phyloP scores from a whole-genome alignment of 257 asterid species.

The Schizonepeta tenuifolia region DNA sequence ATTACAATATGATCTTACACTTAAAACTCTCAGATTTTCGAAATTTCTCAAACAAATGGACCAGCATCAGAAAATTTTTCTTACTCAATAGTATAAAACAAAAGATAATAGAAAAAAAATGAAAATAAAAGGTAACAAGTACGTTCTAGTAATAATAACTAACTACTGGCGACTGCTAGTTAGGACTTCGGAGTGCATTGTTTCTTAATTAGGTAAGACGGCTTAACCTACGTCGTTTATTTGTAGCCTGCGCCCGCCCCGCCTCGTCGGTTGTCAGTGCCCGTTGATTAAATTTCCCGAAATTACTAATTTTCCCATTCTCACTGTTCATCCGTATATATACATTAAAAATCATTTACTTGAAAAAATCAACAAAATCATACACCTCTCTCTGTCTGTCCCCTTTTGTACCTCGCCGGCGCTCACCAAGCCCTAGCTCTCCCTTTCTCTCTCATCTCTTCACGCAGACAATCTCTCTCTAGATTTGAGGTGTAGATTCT shows the following conservation, averaged over 20 bases:
- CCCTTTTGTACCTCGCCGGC: constrained; percentile 40
- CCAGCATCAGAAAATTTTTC: too few species aligned
- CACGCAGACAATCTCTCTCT: constrained; percentile 10
- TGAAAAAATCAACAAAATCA: constrained; percentile 31
- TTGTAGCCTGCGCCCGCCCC: constrained; percentile 27
- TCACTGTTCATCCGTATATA: constrained; percentile 30
- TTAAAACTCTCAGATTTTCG: too few species aligned
- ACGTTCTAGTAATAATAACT: too few species aligned
- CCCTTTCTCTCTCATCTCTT: constrained; percentile 15
- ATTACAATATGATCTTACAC: too few species aligned
- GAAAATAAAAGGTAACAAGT: too few species aligned
- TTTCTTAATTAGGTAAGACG: constrained; percentile 24
- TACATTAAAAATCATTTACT: not conserved
- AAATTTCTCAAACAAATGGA: too few species aligned
- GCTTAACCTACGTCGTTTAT: constrained; percentile 36
- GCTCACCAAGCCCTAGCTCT: constrained; percentile 45
- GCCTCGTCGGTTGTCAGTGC: constrained; percentile 37
- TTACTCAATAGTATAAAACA: too few species aligned
- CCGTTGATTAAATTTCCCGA: constrained; percentile 5
- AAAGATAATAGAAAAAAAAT: too few species aligned
- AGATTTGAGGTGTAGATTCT: not conserved
- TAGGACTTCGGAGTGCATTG: too few species aligned
- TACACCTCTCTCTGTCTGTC: constrained; percentile 29
- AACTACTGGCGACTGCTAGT: not conserved
- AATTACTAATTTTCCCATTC: constrained; percentile 12